These are phyloP conservation scores for Aspergillus amoenus DNA, from an alignment of 2,329 filamentous ascomycete genomes.

Conservation along the genomic window DNA sequence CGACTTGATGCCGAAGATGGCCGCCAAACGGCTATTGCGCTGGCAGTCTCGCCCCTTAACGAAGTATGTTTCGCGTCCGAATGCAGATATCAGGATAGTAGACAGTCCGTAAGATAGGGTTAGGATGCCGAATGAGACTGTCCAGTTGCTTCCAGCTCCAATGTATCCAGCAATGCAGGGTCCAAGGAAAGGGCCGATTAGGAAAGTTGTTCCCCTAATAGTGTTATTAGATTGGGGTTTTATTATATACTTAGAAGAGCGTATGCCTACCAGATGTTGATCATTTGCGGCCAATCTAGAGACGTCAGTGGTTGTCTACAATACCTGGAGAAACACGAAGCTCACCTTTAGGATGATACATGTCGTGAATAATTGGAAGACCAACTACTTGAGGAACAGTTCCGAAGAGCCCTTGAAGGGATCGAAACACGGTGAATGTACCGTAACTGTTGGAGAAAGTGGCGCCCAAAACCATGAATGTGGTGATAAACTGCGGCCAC, in stretches of 20 bases:
- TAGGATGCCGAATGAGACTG: constrained; percentile 34
- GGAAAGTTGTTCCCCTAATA: constrained; percentile 35
- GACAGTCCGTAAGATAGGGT: constrained; percentile 37
- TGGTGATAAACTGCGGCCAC: constrained; percentile 41
- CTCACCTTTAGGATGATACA: constrained; percentile 32
- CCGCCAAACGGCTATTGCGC: constrained; percentile 18
- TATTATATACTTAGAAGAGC: background rate
- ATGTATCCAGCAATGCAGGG: constrained; percentile 41
- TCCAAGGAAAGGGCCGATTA: constrained; percentile 39
- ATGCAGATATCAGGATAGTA: constrained; percentile 32
- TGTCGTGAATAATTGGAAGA: constrained; percentile 41
- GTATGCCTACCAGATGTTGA: constrained; percentile 35
- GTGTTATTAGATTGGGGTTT: too few species aligned
- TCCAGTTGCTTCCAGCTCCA: constrained; percentile 32
- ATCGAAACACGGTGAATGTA: constrained; percentile 41
- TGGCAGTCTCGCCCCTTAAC: constrained; percentile 11
- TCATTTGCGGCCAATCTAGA: constrained; percentile 38
- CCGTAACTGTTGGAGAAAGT: constrained; percentile 39
- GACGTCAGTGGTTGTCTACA: background rate
- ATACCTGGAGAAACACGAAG: background rate
- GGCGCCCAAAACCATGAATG: constrained; percentile 41
- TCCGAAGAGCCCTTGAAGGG: constrained; percentile 39
- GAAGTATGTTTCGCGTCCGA: constrained; percentile 38
- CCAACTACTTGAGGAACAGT: constrained; percentile 43
- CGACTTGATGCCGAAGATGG: constrained; percentile 34